These are phyloP conservation scores for Cinnamomum chago DNA, from an alignment of 164 flowering plant species.

Conservation along the genomic window DNA sequence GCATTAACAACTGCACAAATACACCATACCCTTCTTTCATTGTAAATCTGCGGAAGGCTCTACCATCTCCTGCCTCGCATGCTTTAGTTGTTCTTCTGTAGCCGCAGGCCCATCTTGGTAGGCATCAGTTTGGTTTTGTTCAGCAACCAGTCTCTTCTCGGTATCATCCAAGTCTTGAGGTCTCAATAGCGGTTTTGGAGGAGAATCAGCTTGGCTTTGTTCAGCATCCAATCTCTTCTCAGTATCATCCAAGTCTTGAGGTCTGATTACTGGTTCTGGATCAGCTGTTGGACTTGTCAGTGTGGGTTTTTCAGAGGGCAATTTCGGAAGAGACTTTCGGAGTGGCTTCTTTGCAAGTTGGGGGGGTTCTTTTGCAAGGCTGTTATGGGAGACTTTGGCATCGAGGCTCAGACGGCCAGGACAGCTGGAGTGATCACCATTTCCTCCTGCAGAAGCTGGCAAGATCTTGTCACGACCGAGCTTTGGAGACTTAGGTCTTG, in stretches of 20 bases:
- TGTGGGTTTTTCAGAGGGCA: slow-evolving; percentile 64
- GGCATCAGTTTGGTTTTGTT: slow-evolving; percentile 13
- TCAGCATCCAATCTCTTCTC: slow-evolving; percentile 22
- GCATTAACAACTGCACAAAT: background rate
- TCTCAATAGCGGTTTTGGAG: slow-evolving; percentile 5
- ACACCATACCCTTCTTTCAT: slow-evolving; percentile 1
- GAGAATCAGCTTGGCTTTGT: slow-evolving; percentile 1
- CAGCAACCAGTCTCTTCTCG: slow-evolving; percentile 20
- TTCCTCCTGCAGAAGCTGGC: slow-evolving; percentile 34
- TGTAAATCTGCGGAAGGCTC: slow-evolving; percentile 8
- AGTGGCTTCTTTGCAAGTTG: slow-evolving; percentile 53
- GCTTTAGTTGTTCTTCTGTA: slow-evolving; percentile 25
- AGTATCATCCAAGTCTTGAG: slow-evolving; percentile 9
- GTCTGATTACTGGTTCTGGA: slow-evolving; percentile 9
- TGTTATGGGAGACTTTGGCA: slow-evolving; percentile 36
- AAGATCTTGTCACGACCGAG: slow-evolving; percentile 70
- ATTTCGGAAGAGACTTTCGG: slow-evolving; percentile 81
- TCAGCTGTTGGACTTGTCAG: slow-evolving; percentile 30
- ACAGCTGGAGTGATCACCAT: slow-evolving; percentile 18
- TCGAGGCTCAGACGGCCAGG: slow-evolving; percentile 61
- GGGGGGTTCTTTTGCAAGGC: slow-evolving; percentile 29
- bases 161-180: slow-evolving; percentile 7
- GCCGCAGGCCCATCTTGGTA: slow-evolving; percentile 10
- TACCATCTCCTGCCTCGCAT: slow-evolving; percentile 17
- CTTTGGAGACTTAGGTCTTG: slow-evolving; percentile 93